A percentile compares a stretch with the other conserved stretches of the same genome.
Conservation (phyloP, 2,329 filamentous ascomycete species). For the Alternaria alternata region DNA sequence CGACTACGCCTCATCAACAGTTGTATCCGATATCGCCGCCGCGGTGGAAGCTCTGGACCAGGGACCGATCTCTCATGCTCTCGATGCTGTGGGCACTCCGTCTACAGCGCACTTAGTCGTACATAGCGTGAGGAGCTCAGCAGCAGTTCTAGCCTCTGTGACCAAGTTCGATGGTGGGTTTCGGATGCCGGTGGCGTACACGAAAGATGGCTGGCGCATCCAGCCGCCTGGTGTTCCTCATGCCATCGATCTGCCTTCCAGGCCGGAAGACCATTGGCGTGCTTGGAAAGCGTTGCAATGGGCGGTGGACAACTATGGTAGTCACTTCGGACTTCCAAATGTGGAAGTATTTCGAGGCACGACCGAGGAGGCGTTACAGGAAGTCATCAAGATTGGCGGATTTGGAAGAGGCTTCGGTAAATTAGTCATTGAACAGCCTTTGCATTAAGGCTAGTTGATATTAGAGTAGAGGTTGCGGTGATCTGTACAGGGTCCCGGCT, state of each 20-base stretch:
- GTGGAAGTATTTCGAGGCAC: slow-evolving; percentile 6
- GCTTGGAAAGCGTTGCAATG: slow-evolving; percentile 3
- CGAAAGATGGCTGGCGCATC: not conserved
- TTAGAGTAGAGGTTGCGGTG: not conserved
- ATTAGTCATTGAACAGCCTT: slow-evolving; percentile 6
- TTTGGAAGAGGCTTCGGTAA: slow-evolving; percentile 3
- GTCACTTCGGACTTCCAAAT: not conserved
- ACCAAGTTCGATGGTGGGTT: slow-evolving; percentile 5
- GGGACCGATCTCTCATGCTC: slow-evolving; percentile 2
- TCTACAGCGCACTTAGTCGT: not conserved
- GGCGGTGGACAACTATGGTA: slow-evolving; percentile 11
- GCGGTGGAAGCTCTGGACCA: slow-evolving; percentile 9
- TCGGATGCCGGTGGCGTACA: not conserved
- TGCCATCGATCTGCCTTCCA: not conserved
- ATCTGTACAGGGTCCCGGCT: not conserved
- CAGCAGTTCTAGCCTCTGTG: not conserved
- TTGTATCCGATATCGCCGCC: slow-evolving; percentile 6
- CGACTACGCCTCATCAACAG: slow-evolving; percentile 13
- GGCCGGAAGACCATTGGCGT: not conserved
- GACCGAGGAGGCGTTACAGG: slow-evolving; percentile 9
- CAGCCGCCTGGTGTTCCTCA: slow-evolving; percentile 3
- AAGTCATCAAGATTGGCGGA: not conserved
- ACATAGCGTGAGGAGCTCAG: not conserved
- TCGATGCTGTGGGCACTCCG: slow-evolving; percentile 3
- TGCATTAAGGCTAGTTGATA: not conserved